Conservation (phyloP, 306 rosid genomes). For the Cyclanthera cordifolia region DNA sequence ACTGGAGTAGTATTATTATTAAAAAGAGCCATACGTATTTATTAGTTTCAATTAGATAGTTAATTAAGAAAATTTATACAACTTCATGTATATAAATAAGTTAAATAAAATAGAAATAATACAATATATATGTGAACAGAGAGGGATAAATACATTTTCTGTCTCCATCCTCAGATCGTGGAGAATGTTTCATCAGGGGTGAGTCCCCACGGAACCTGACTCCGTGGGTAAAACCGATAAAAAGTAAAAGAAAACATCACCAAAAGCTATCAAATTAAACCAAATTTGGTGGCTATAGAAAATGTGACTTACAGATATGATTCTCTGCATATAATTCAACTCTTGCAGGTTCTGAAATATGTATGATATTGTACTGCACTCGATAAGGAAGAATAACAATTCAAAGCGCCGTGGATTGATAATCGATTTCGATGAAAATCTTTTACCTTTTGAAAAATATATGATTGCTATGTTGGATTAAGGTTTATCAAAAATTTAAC, state of each 20-base stretch:
- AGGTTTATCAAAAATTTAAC: conserved; percentile 1
- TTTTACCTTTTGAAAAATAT: background rate
- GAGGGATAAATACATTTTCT: too few relatives aligned
- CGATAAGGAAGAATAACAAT: conserved; percentile 8
- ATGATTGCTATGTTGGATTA: conserved; percentile 11
- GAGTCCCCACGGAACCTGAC: too few relatives aligned
- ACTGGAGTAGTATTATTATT: too few relatives aligned
- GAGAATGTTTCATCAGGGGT: too few relatives aligned
- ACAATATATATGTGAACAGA: too few relatives aligned
- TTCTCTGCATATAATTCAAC: conserved; percentile 6
- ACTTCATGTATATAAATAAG: too few relatives aligned
- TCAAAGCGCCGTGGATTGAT: background rate
- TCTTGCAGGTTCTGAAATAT: conserved; percentile 10
- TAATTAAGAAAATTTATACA: too few relatives aligned
- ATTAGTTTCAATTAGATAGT: too few relatives aligned
- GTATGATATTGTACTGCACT: background rate
- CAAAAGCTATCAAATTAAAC: background rate
- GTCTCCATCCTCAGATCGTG: too few relatives aligned
- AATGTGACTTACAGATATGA: conserved; percentile 5
- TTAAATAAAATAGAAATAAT: too few relatives aligned
- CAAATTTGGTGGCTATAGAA: conserved; percentile 2
- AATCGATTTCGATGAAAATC: conserved; percentile 1
- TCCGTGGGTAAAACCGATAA: too few relatives aligned
- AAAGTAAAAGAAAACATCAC: background rate
- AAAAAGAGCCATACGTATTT: too few relatives aligned